Evolutionary conservation across 768 basidiomycete species (phyloP).

Genomic region (Russula sp.): DNA sequence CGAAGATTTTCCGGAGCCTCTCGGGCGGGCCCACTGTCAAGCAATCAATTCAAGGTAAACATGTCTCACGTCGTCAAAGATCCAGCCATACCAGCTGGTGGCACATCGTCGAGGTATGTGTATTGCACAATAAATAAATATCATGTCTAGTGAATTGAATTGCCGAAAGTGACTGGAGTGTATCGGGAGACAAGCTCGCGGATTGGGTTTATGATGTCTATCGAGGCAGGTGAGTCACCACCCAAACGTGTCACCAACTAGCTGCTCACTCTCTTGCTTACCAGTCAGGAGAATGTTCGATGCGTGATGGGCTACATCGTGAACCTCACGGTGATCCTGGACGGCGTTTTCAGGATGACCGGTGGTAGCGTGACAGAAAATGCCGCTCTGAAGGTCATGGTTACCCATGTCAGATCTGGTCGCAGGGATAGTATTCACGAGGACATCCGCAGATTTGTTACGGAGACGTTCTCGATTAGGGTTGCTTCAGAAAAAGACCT

Average conservation of each 20-base stretch:
- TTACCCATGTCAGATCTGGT: not conserved
- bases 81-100: not conserved
- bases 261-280: not conserved
- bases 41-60: not conserved
- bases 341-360: not conserved
- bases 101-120: not conserved
- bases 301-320: conserved; percentile 9
- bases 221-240: not conserved
- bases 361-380: not conserved
- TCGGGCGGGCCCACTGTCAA: too few relatives aligned
- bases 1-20: too few relatives aligned
- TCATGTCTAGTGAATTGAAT: not conserved
- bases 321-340: not conserved
- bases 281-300: conserved; percentile 2
- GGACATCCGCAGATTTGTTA: not conserved
- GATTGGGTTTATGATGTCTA: conserved; percentile 4
- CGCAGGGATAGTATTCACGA: not conserved
- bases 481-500: too few relatives aligned
- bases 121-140: not conserved
- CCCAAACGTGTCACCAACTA: not conserved
- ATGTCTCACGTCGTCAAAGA: conserved; percentile 18
- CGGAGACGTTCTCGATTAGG: too few relatives aligned
- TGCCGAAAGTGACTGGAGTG: not conserved
- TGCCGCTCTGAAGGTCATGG: not conserved
- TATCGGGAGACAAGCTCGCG: not conserved